Percentiles rank a stretch among this genome's conserved stretches.
Evolutionary conservation across 2,329 filamentous ascomycete species (phyloP).

Genomic region (Colletotrichum sp.): DNA sequence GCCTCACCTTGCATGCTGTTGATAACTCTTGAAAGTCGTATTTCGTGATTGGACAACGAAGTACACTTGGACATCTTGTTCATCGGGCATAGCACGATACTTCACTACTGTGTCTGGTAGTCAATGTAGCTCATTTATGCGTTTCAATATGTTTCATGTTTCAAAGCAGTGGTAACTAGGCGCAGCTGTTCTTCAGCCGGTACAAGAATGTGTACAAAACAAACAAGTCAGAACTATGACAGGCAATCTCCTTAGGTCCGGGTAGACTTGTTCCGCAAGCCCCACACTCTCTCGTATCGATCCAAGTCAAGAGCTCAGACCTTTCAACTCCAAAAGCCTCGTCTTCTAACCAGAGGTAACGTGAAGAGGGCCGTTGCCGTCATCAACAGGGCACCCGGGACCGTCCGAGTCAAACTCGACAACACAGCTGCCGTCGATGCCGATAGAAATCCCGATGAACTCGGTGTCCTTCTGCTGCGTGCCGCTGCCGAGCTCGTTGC

Average conservation of each 20-base stretch:
- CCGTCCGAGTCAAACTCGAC: not conserved
- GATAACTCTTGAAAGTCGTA: not conserved
- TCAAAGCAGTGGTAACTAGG: not conserved
- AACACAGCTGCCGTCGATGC: not conserved
- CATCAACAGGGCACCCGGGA: not conserved
- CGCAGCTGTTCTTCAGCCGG: not conserved
- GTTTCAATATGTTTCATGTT: not conserved
- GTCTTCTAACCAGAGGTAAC: not conserved
- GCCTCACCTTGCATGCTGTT: not conserved
- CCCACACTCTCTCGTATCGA: not conserved
- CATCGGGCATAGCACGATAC: not conserved
- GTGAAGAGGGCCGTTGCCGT: not conserved
- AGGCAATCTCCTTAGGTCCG: rapidly evolving
- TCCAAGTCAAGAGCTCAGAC: not conserved
- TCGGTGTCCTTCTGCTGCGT: not conserved
- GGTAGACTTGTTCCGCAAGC: not conserved
- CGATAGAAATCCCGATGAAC: not conserved
- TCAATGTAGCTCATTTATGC: not conserved
- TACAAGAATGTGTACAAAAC: not conserved
- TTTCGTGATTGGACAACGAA: not conserved
- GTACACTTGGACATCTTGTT: not conserved
- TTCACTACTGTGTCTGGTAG: not conserved
- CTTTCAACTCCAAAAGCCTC: not conserved
- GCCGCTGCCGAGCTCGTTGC: not conserved
- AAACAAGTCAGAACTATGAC: not conserved